Evolutionary conservation across 345 rosid species (phyloP).

Genomic region (Kernera saxatilis): DNA sequence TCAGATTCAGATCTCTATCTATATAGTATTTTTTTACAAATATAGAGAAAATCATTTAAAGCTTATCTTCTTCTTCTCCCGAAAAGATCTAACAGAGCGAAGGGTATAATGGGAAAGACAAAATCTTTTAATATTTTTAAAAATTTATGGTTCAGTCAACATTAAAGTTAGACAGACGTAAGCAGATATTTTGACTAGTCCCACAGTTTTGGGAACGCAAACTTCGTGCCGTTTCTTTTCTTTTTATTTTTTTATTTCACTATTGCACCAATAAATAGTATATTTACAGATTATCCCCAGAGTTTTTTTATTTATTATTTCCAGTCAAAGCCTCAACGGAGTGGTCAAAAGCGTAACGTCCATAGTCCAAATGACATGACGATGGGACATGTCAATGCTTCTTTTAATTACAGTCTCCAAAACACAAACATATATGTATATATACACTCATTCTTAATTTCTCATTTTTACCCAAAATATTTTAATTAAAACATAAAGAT

Average conservation of each 20-base stretch:
- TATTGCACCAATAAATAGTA: background rate
- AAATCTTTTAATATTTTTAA: background rate
- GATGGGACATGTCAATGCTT: constrained; percentile 16
- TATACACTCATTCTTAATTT: background rate
- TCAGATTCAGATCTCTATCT: constrained; percentile 25
- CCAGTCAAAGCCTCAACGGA: constrained; percentile 1
- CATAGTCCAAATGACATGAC: constrained; percentile 4
- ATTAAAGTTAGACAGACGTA: constrained; percentile 25
- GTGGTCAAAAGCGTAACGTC: constrained; percentile 14
- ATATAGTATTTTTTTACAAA: no score
- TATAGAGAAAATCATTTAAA: background rate
- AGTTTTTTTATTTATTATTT: background rate
- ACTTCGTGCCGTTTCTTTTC: constrained; percentile 25
- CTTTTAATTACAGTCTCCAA: no score
- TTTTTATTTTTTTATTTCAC: background rate
- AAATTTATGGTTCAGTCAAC: constrained; percentile 22
- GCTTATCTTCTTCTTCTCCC: constrained; percentile 17
- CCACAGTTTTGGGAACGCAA: constrained; percentile 21
- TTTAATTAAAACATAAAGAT: background rate
- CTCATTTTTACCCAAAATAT: background rate
- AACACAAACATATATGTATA: no score
- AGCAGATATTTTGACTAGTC: constrained; percentile 10
- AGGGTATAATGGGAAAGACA: constrained; percentile 18
- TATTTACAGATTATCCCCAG: background rate
- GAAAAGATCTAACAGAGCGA: constrained; percentile 23